phyloP scores from a whole-genome alignment of 1,284 basidiomycete species.

The Ustilago cynodontis region DNA sequence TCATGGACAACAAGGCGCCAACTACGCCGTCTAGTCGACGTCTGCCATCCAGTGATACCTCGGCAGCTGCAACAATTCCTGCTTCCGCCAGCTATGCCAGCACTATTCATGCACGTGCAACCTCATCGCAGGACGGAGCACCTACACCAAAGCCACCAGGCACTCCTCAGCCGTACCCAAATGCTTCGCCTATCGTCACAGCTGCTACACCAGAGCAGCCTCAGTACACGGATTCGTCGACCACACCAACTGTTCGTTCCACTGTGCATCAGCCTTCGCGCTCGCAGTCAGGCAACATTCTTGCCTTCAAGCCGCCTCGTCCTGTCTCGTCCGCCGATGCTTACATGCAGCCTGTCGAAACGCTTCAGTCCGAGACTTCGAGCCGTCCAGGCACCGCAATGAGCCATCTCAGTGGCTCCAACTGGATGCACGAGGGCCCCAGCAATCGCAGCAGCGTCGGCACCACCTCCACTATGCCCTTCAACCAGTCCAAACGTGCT shows the following conservation, averaged over 20 bases:
- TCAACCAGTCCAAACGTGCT: constrained; percentile 50
- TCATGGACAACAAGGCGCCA: neutral
- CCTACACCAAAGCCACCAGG: constrained; percentile 29
- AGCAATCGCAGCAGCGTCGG: constrained; percentile 49
- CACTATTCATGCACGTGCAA: constrained; percentile 17
- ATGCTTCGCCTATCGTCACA: constrained; percentile 28
- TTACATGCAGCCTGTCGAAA: constrained; percentile 42
- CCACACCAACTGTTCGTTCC: constrained; percentile 8
- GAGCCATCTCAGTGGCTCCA: constrained; percentile 49
- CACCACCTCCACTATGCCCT: constrained; percentile 29
- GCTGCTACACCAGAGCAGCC: constrained; percentile 42
- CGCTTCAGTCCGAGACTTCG: constrained; percentile 30
- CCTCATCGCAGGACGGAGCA: constrained; percentile 28
- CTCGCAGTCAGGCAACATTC: constrained; percentile 14
- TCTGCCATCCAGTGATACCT: constrained; percentile 13
- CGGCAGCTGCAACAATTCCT: constrained; percentile 2
- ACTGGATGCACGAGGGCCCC: constrained; percentile 42
- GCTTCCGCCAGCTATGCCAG: constrained; percentile 19
- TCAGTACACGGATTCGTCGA: constrained; percentile 2
- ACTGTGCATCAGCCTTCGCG: constrained; percentile 13
- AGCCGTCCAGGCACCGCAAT: constrained; percentile 48
- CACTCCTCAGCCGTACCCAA: constrained; percentile 15
- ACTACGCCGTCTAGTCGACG: constrained; percentile 8
- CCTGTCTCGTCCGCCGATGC: constrained; percentile 52
- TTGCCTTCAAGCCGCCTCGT: constrained; percentile 15